Conservation (phyloP, 176 grass and related monocot species). For the Eremochloa ophiuroides region DNA sequence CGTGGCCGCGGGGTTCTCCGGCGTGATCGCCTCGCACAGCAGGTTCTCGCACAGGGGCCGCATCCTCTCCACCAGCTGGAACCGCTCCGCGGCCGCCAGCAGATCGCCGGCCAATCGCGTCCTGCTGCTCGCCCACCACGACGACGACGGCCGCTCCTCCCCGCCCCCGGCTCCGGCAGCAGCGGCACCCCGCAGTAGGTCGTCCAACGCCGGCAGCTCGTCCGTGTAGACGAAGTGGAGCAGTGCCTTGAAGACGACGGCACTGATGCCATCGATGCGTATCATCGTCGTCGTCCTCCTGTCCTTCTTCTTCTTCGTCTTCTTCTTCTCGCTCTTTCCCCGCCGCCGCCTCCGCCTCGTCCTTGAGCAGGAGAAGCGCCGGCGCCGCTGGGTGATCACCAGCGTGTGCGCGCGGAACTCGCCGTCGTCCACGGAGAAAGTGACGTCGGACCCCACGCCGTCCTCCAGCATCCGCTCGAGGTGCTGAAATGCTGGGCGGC, state of each 20-base stretch:
- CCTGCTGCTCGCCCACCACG: too few species aligned
- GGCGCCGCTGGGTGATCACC: background rate
- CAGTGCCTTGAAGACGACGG: background rate
- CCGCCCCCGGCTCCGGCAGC: too few species aligned
- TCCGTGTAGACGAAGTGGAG: conserved; percentile 27
- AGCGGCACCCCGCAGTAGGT: background rate
- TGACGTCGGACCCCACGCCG: background rate
- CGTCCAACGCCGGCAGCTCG: background rate
- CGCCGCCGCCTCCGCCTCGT: too few species aligned
- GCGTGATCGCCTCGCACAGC: background rate
- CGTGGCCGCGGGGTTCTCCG: background rate
- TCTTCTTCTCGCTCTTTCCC: too few species aligned
- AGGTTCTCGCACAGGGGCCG: background rate
- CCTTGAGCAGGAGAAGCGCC: background rate
- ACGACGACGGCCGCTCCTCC: too few species aligned
- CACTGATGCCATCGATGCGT: background rate
- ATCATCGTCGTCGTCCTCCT: background rate
- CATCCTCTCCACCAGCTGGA: background rate
- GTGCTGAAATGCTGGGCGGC: background rate
- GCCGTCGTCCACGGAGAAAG: background rate
- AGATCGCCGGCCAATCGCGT: background rate
- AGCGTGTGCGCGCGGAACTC: background rate
- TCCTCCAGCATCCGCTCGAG: background rate
- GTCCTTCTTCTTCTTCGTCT: too few species aligned
- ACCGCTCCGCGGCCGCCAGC: background rate